Evolutionary conservation across 768 basidiomycete genomes (phyloP).

Genomic region (Lentinula sp.): DNA sequence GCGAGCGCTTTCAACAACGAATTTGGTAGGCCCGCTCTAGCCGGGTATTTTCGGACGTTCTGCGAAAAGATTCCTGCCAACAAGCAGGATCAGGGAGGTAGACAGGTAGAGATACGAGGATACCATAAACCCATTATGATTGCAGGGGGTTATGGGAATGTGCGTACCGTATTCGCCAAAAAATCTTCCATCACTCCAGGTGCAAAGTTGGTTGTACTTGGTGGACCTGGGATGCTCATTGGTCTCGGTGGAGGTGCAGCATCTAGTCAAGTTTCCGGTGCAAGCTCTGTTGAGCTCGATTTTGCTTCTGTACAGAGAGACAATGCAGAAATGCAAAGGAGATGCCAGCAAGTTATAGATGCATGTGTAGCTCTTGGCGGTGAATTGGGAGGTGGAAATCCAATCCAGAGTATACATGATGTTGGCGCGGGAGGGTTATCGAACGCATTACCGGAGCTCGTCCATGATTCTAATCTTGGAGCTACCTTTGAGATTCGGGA

Average conservation of each 20-base stretch:
- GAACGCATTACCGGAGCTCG: conserved; percentile 94
- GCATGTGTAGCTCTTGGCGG: conserved; percentile 62
- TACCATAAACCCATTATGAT: conserved; percentile 99
- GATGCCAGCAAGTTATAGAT: conserved; percentile 97
- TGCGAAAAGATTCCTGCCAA: conserved; percentile 64
- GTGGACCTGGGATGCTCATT: conserved; percentile 94
- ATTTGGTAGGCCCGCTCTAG: conserved; percentile 88
- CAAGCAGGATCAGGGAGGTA: conserved; percentile 25
- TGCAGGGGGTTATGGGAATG: conserved; percentile 94
- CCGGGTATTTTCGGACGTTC: conserved; percentile 96
- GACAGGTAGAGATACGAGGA: conserved; percentile 63
- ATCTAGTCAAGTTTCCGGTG: conserved; percentile 87
- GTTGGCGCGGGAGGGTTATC: conserved; percentile 97
- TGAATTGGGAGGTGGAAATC: conserved; percentile 43
- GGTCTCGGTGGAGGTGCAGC: conserved; percentile 97
- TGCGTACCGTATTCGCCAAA: conserved; percentile 74
- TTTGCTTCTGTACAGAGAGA: conserved; percentile 98
- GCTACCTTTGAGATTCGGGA: conserved; percentile 92
- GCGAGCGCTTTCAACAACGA: conserved; percentile 24
- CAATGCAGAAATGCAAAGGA: conserved; percentile 96
- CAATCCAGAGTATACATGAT: conserved; percentile 95
- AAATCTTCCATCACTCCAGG: conserved; percentile 76
- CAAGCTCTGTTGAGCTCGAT: conserved; percentile 87
- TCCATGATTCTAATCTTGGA: conserved; percentile 92
- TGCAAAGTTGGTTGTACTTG: conserved; percentile 86